phyloP scores from a whole-genome alignment of 1,284 basidiomycete species.

The Cutaneotrichosporon cyanovorans region DNA sequence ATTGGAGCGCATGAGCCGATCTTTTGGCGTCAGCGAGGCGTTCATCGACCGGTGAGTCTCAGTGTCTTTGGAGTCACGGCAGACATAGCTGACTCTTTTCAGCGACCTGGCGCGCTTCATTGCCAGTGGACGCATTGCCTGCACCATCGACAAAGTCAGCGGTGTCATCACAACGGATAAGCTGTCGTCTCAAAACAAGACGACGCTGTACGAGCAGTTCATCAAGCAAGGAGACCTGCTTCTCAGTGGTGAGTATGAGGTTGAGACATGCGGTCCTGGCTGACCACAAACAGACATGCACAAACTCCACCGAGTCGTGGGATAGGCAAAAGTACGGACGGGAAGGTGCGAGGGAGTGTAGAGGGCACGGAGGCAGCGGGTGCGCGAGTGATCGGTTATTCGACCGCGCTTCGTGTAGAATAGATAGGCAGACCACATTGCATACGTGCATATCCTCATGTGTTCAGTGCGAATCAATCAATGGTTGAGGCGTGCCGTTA shows the following conservation, averaged over 20 bases:
- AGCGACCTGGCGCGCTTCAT: conserved; percentile 92
- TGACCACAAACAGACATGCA: conserved; percentile 34
- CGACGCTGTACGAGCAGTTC: conserved; percentile 82
- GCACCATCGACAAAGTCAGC: conserved; percentile 88
- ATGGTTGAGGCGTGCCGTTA: too few relatives aligned
- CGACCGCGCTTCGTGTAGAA: too few relatives aligned
- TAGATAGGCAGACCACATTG: too few relatives aligned
- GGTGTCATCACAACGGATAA: conserved; percentile 92
- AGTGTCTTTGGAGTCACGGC: background rate
- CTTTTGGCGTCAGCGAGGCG: conserved; percentile 82
- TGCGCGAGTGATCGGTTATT: too few relatives aligned
- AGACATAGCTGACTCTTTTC: conserved; percentile 4
- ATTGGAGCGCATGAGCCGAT: conserved; percentile 72
- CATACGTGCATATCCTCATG: too few relatives aligned
- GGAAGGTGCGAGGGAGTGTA: too few relatives aligned
- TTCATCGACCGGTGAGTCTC: conserved; percentile 73
- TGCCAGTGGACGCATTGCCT: conserved; percentile 77
- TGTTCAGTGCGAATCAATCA: too few relatives aligned
- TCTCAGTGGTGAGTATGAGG: conserved; percentile 53
- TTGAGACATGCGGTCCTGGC: background rate
- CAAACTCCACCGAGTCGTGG: conserved; percentile 44
- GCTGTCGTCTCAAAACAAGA: conserved; percentile 66
- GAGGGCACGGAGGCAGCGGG: too few relatives aligned
- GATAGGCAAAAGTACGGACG: too few relatives aligned
- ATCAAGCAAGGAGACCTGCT: conserved; percentile 82